Conservation (phyloP, 331 rosid species). For the Dryas integrifolia region DNA sequence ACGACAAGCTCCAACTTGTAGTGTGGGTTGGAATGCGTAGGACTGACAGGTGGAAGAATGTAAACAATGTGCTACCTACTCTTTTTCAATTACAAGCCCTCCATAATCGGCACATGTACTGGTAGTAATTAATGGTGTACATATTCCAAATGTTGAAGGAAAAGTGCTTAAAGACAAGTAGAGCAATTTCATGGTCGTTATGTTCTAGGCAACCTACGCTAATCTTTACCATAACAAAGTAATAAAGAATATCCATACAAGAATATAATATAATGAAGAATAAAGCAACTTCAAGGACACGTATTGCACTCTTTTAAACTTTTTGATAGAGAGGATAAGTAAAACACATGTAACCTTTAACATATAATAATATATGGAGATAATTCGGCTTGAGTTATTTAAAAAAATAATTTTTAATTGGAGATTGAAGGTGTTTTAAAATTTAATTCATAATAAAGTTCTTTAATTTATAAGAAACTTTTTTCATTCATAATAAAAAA, state of each 20-base stretch:
- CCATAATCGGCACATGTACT: neutral
- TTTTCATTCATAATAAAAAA: no score
- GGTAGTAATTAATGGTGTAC: neutral
- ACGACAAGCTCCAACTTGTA: neutral
- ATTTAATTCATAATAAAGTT: no score
- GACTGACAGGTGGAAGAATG: neutral
- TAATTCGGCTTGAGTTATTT: no score
- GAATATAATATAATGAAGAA: neutral
- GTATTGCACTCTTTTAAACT: neutral
- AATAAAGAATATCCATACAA: neutral
- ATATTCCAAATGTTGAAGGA: neutral
- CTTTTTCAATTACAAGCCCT: neutral
- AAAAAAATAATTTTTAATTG: no score
- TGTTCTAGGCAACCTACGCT: constrained; percentile 5
- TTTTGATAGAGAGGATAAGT: neutral
- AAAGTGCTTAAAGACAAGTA: neutral
- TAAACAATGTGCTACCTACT: neutral
- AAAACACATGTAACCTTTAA: neutral
- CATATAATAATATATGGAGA: neutral
- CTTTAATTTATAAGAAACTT: no score
- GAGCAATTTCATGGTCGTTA: neutral
- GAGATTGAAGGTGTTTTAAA: no score
- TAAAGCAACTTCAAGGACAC: constrained; percentile 2
- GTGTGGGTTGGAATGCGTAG: neutral
- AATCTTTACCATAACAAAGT: neutral